These are phyloP conservation scores for Hirsutella thompsonii DNA, from an alignment of 2,329 filamentous ascomycete genomes.

Conservation along the genomic window DNA sequence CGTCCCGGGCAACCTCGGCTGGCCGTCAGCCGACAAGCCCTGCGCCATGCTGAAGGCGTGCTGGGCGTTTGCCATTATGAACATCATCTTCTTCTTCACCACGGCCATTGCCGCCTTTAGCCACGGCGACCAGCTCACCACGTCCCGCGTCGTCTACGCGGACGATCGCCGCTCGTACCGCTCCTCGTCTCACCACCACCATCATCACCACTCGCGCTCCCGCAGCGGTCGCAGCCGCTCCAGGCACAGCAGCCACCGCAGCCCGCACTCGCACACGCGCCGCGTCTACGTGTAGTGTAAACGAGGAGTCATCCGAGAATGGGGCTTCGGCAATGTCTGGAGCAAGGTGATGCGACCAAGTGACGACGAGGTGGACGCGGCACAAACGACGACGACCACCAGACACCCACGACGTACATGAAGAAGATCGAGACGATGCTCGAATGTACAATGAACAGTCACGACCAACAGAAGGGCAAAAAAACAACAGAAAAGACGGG, in stretches of 20 bases:
- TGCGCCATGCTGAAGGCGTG: constrained; percentile 87
- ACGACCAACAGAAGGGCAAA: too few relatives aligned
- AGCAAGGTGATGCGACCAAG: neutral
- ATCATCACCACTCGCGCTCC: neutral
- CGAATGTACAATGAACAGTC: too few relatives aligned
- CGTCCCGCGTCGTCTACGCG: constrained; percentile 15
- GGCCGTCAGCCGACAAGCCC: constrained; percentile 53
- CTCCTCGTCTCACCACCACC: constrained; percentile 18
- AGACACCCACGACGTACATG: neutral
- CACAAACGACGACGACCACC: neutral
- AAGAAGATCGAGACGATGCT: too few relatives aligned
- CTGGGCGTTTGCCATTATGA: constrained; percentile 87
- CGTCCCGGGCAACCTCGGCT: constrained; percentile 31
- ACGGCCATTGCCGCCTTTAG: constrained; percentile 58
- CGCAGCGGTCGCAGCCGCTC: constrained; percentile 20
- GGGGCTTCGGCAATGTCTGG: neutral
- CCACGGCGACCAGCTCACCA: constrained; percentile 39
- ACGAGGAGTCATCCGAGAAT: too few relatives aligned
- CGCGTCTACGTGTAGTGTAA: constrained; percentile 39
- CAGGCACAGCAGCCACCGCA: constrained; percentile 26
- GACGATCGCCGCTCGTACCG: constrained; percentile 10
- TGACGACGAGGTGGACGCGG: neutral
- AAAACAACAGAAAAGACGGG: too few relatives aligned
- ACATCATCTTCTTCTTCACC: constrained; percentile 66
- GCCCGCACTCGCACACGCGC: constrained; percentile 34